These are phyloP conservation scores for Beta corolliflora DNA, from an alignment of 179 eudicot genomes.

Conservation along the genomic window DNA sequence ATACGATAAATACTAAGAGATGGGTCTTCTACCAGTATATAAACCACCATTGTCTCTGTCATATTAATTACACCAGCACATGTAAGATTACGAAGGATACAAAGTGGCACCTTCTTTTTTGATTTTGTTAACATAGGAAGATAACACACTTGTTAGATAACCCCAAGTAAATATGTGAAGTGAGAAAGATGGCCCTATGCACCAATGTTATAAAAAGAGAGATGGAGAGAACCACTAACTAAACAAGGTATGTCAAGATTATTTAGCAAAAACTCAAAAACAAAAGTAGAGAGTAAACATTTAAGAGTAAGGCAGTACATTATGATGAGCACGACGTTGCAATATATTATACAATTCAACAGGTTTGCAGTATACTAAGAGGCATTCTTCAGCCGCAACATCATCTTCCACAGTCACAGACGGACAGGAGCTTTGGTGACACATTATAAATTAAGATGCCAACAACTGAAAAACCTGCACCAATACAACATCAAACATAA, in stretches of 20 bases:
- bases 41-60: background rate
- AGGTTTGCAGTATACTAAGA: constrained; percentile 85
- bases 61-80: background rate
- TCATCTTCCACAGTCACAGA: constrained; percentile 71
- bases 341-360: constrained; percentile 94
- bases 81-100: background rate
- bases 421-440: constrained; percentile 70
- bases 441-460: constrained; percentile 43
- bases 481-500: constrained; percentile 16
- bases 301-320: constrained; percentile 41
- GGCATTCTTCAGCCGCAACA: constrained; percentile 79
- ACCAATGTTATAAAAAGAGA: too few species aligned
- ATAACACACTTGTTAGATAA: too few species aligned
- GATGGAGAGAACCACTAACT: too few species aligned
- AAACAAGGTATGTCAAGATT: too few species aligned
- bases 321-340: constrained; percentile 73
- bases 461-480: background rate
- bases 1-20: background rate
- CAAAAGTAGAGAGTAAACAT: background rate
- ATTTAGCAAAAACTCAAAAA: too few species aligned
- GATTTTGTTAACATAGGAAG: too few species aligned
- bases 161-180: too few species aligned
- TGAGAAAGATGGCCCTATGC: too few species aligned
- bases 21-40: background rate
- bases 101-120: background rate